A percentile compares a stretch with the other conserved stretches of the same genome.
Evolutionary conservation across 2,329 filamentous ascomycete species (phyloP).

Genomic region (Paramyrothecium roridum): DNA sequence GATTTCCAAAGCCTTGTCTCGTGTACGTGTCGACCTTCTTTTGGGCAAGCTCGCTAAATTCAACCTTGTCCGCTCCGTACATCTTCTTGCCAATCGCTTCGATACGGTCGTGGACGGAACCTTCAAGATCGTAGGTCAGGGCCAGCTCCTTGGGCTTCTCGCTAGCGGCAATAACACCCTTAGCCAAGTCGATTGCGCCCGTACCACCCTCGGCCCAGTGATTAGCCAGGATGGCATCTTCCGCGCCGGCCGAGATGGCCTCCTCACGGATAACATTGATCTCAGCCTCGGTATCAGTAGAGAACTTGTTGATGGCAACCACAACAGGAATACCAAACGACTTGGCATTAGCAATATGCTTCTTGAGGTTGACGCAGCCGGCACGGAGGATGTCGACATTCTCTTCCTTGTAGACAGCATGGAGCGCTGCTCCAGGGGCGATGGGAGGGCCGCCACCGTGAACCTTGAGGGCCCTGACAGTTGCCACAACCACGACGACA

Average conservation of each 20-base stretch:
- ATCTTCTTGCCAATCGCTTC: conserved; percentile 86
- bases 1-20: conserved; percentile 83
- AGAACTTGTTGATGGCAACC: conserved; percentile 95
- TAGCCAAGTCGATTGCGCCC: conserved; percentile 84
- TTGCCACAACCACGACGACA: conserved; percentile 91
- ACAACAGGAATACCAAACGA: conserved; percentile 90
- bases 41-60: conserved; percentile 91
- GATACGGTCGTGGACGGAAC: conserved; percentile 82
- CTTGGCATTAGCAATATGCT: conserved; percentile 90
- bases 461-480: conserved; percentile 92
- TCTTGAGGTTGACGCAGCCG: conserved; percentile 90
- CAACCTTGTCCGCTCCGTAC: conserved; percentile 88
- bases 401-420: conserved; percentile 86
- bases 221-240: conserved; percentile 89
- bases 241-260: conserved; percentile 84
- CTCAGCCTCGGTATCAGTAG: conserved; percentile 90
- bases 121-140: conserved; percentile 78
- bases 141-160: conserved; percentile 84
- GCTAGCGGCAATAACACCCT: conserved; percentile 78
- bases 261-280: conserved; percentile 87
- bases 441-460: conserved; percentile 97
- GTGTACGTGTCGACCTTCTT: conserved; percentile 96
- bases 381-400: conserved; percentile 87
- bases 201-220: conserved; percentile 96
- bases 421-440: conserved; percentile 78